Conservation (phyloP, 768 basidiomycete species). For the Boletus rufocinnamomeus region DNA sequence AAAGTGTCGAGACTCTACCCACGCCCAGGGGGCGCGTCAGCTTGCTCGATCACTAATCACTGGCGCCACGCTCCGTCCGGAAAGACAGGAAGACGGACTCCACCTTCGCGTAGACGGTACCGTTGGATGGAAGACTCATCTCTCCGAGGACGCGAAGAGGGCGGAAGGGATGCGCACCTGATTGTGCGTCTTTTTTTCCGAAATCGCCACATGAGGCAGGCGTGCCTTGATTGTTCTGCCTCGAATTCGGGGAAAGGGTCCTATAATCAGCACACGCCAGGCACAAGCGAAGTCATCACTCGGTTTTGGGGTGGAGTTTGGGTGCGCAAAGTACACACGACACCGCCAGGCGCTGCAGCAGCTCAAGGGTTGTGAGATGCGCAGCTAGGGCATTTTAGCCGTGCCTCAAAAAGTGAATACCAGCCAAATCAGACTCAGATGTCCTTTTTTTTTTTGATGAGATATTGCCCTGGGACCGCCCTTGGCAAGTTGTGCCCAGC, state of each 20-base stretch:
- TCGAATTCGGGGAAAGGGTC: slow-evolving; percentile 4
- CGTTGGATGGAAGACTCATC: not conserved
- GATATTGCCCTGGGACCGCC: not conserved
- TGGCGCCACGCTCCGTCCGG: not conserved
- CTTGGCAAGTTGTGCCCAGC: not conserved
- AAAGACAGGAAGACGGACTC: not conserved
- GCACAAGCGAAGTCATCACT: not conserved
- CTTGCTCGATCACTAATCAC: not conserved
- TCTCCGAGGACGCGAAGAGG: slow-evolving; percentile 15
- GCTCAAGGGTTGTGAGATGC: not conserved
- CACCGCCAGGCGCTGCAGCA: not conserved
- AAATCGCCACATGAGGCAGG: slow-evolving; percentile 5
- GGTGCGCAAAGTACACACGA: slow-evolving; percentile 5
- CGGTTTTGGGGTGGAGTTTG: slow-evolving; percentile 17
- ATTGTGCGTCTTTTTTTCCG: slow-evolving; percentile 1
- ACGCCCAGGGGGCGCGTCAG: not conserved
- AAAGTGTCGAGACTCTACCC: not conserved
- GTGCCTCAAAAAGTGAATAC: not conserved
- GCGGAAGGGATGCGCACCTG: not conserved
- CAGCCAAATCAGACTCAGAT: not conserved
- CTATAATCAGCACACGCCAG: slow-evolving; percentile 10
- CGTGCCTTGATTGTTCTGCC: slow-evolving; percentile 5
- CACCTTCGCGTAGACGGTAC: not conserved
- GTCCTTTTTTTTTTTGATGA: not conserved
- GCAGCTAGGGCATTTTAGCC: not conserved